Evolutionary conservation across 2,329 filamentous ascomycete species (phyloP).

Genomic region (Venturiaceae sp.): DNA sequence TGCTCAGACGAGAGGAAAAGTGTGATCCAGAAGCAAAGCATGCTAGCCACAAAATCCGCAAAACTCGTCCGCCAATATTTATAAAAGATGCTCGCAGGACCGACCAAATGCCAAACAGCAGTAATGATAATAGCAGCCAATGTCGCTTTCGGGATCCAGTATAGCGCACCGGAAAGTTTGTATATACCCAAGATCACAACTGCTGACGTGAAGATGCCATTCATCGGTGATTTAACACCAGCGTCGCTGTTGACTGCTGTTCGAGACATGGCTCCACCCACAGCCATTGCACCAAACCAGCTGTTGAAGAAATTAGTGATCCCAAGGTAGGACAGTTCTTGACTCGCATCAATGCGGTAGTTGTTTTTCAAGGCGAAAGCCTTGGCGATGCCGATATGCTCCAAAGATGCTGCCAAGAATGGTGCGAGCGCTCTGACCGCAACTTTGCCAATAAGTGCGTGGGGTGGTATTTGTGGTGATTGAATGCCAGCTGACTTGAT

Average conservation of each 20-base stretch:
- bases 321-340: constrained; percentile 56
- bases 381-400: constrained; percentile 56
- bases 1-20: constrained; percentile 52
- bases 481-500: constrained; percentile 47
- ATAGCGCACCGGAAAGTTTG: constrained; percentile 49
- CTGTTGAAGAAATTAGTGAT: constrained; percentile 54
- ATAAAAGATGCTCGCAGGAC: constrained; percentile 49
- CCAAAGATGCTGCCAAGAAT: constrained; percentile 51
- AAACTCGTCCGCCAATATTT: constrained; percentile 55
- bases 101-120: constrained; percentile 53
- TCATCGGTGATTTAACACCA: constrained; percentile 51
- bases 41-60: constrained; percentile 53
- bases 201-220: constrained; percentile 49
- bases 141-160: constrained; percentile 59
- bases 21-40: constrained; percentile 55
- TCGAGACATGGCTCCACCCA: constrained; percentile 57
- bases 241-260: constrained; percentile 59
- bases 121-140: constrained; percentile 58
- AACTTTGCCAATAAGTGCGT: constrained; percentile 41
- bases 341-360: constrained; percentile 54
- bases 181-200: constrained; percentile 55
- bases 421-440: constrained; percentile 47
- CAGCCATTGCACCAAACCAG: constrained; percentile 55
- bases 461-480: constrained; percentile 37
- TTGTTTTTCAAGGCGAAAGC: constrained; percentile 53